Conservation (phyloP, 352 stramenopile species). For the Thraustochytrium striatum region DNA sequence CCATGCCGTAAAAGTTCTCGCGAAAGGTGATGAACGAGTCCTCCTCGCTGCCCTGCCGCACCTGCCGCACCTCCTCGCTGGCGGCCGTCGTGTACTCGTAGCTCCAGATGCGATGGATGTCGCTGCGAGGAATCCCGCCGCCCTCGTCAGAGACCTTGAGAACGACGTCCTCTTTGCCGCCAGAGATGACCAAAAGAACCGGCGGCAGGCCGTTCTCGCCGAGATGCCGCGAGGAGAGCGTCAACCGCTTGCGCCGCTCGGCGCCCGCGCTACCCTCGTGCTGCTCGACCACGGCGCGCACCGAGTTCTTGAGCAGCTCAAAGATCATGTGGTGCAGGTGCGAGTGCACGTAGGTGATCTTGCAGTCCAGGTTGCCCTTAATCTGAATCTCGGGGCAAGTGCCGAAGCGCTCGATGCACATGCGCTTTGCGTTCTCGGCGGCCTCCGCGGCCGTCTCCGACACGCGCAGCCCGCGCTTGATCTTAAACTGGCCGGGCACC, state of each 20-base stretch:
- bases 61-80: slow-evolving; percentile 43
- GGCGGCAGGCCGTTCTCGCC: slow-evolving; percentile 62
- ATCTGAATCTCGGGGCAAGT: slow-evolving; percentile 97
- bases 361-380: slow-evolving; percentile 93
- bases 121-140: slow-evolving; percentile 78
- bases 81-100: slow-evolving; percentile 83
- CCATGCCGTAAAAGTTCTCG: slow-evolving; percentile 60
- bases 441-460: slow-evolving; percentile 88
- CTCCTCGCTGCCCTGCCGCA: slow-evolving; percentile 33
- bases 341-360: slow-evolving; percentile 91
- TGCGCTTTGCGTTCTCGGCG: slow-evolving; percentile 94
- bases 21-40: slow-evolving; percentile 45
- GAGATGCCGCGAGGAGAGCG: slow-evolving; percentile 11
- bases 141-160: slow-evolving; percentile 81
- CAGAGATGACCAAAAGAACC: slow-evolving; percentile 98
- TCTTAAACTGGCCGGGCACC: slow-evolving; percentile 29
- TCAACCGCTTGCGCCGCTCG: slow-evolving; percentile 18
- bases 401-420: slow-evolving; percentile 98
- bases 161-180: slow-evolving; percentile 64
- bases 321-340: slow-evolving; percentile 98
- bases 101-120: slow-evolving; percentile 81
- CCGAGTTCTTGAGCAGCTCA: slow-evolving; percentile 98
- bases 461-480: slow-evolving; percentile 76
- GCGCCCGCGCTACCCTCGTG: slow-evolving; percentile 82
- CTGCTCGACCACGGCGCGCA: slow-evolving; percentile 96